Conservation (phyloP, 495 filamentous ascomycete genomes). For the Amniculicola lignicola region DNA sequence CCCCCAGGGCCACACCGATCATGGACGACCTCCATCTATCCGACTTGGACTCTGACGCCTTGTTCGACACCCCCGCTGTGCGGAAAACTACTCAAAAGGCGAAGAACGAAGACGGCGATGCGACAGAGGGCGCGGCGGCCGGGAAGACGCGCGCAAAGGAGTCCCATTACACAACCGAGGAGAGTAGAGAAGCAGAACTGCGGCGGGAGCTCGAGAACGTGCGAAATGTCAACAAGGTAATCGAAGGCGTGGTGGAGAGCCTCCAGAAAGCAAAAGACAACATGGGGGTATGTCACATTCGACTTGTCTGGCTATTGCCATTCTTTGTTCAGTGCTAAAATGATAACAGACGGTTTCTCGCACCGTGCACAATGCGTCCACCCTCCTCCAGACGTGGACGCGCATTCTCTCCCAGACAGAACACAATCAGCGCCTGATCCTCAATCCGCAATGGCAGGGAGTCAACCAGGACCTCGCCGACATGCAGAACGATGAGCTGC, state of each 20-base stretch:
- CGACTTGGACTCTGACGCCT: conserved; percentile 64
- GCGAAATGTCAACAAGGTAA: conserved; percentile 77
- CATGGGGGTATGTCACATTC: conserved; percentile 67
- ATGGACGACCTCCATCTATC: conserved; percentile 33
- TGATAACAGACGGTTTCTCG: conserved; percentile 69
- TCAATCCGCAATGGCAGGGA: conserved; percentile 86
- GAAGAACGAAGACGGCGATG: conserved; percentile 29
- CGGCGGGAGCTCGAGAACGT: conserved; percentile 77
- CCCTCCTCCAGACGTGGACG: conserved; percentile 93
- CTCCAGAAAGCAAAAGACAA: conserved; percentile 80
- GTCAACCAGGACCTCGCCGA: conserved; percentile 79
- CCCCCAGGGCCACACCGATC: conserved; percentile 18
- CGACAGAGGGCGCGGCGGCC: conserved; percentile 46
- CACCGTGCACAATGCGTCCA: conserved; percentile 84
- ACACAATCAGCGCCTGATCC: conserved; percentile 88
- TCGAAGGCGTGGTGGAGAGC: conserved; percentile 77
- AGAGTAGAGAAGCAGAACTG: conserved; percentile 68
- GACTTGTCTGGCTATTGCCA: not conserved
- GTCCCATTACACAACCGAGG: conserved; percentile 61
- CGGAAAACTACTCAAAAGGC: conserved; percentile 23
- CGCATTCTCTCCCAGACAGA: conserved; percentile 94
- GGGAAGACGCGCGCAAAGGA: conserved; percentile 48
- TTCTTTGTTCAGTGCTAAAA: conserved; percentile 3
- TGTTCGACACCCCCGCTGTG: conserved; percentile 69
- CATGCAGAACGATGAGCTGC: conserved; percentile 69